A percentile compares a stretch with the other conserved stretches of the same genome.
phyloP scores from a whole-genome alignment of 202 grass and related monocot species.

The Musa balbisiana region DNA sequence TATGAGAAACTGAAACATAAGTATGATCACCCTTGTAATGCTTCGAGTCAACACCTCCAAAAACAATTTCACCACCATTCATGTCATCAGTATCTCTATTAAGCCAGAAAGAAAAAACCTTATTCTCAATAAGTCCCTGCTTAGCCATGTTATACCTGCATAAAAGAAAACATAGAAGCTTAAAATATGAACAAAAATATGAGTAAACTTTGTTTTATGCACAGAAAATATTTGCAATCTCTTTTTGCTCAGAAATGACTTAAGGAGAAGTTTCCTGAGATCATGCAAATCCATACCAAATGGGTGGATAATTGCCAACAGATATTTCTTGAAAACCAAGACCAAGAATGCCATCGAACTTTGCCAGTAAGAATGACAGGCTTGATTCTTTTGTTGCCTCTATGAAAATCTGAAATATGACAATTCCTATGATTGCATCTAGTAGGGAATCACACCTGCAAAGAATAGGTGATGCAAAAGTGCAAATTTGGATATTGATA shows the following conservation, averaged over 20 bases:
- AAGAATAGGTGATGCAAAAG: not conserved
- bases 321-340: slow-evolving; percentile 93
- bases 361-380: slow-evolving; percentile 56
- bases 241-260: not conserved
- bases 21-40: slow-evolving; percentile 65
- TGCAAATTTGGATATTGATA: slow-evolving; percentile 11
- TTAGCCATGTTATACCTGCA: slow-evolving; percentile 80
- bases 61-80: slow-evolving; percentile 71
- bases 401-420: slow-evolving; percentile 65
- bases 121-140: slow-evolving; percentile 54
- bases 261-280: not conserved
- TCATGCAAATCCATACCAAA: slow-evolving; percentile 48
- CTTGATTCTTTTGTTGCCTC: slow-evolving; percentile 81
- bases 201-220: not conserved
- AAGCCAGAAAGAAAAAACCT: slow-evolving; percentile 94
- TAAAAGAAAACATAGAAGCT: not conserved
- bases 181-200: not conserved
- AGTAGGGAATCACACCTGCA: not conserved
- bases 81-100: slow-evolving; percentile 63
- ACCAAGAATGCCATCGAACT: slow-evolving; percentile 94
- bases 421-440: not conserved
- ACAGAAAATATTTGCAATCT: not conserved
- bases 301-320: slow-evolving; percentile 52
- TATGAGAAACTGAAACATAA: slow-evolving; percentile 72
- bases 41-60: slow-evolving; percentile 67